phyloP scores from a whole-genome alignment of 2,329 filamentous ascomycete genomes.

The Botrytis deweyae region DNA sequence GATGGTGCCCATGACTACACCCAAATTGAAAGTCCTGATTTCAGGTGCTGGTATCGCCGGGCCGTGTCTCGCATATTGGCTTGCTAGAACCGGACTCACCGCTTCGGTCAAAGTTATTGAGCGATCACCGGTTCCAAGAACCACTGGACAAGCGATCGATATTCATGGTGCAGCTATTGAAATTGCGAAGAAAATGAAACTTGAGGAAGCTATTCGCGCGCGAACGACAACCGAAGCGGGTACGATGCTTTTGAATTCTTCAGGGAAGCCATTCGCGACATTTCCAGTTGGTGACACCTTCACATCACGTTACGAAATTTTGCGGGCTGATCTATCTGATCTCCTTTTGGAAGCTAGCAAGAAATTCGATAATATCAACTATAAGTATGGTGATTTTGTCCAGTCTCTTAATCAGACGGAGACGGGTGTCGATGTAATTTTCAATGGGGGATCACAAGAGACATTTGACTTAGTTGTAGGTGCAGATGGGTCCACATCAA shows the following conservation, averaged over 20 bases:
- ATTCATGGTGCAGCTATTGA: conserved; percentile 46
- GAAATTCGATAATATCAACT: conserved; percentile 31
- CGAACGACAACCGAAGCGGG: conserved; percentile 46
- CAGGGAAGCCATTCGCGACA: conserved; percentile 42
- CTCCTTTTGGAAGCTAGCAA: conserved; percentile 43
- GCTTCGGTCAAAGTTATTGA: conserved; percentile 45
- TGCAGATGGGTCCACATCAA: conserved; percentile 49
- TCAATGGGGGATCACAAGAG: conserved; percentile 40
- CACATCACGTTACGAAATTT: conserved; percentile 47
- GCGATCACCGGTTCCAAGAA: conserved; percentile 44
- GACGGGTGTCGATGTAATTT: conserved; percentile 44
- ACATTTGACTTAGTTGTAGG: conserved; percentile 51
- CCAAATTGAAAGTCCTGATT: conserved; percentile 36
- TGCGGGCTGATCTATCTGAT: conserved; percentile 45
- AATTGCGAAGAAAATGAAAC: conserved; percentile 44
- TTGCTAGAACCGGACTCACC: conserved; percentile 42
- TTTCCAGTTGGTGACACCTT: conserved; percentile 43
- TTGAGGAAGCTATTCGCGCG: conserved; percentile 43
- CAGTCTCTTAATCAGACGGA: conserved; percentile 39
- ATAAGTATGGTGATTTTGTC: conserved; percentile 45
- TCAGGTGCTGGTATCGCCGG: conserved; percentile 41
- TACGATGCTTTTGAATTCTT: conserved; percentile 43
- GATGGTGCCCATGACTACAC: not conserved
- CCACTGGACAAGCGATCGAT: conserved; percentile 54
- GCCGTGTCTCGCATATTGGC: conserved; percentile 50